These are phyloP conservation scores for Alternaria infectoria DNA, from an alignment of 2,329 filamentous ascomycete genomes.

Conservation along the genomic window DNA sequence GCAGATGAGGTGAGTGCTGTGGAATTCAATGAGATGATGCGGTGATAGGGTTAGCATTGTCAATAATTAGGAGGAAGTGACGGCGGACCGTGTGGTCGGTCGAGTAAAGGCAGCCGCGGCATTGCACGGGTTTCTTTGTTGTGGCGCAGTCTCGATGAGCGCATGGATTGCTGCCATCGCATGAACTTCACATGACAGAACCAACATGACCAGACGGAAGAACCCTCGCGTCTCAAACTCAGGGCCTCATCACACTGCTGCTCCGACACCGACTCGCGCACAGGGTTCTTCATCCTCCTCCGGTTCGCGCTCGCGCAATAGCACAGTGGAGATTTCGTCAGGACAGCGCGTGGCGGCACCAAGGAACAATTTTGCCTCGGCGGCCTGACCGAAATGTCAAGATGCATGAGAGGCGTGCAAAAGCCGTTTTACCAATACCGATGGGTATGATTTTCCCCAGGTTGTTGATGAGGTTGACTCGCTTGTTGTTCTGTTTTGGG, in stretches of 20 bases:
- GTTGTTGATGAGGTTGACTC: conserved; percentile 9
- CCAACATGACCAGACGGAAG: background rate
- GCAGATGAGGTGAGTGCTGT: background rate
- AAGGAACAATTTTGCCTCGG: conserved; percentile 6
- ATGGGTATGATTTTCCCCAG: conserved; percentile 9
- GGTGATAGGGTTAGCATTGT: background rate
- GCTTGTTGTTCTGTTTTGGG: conserved; percentile 5
- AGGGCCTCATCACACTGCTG: background rate
- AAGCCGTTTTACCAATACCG: conserved; percentile 6
- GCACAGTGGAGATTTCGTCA: conserved; percentile 12
- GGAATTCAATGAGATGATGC: background rate
- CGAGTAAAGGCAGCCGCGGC: background rate
- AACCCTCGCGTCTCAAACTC: background rate
- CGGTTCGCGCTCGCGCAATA: conserved; percentile 7
- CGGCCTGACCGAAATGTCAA: conserved; percentile 4
- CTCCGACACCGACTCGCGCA: background rate
- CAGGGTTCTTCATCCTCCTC: conserved; percentile 1
- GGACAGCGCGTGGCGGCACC: conserved; percentile 4
- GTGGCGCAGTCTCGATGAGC: background rate
- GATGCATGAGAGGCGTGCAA: conserved; percentile 3
- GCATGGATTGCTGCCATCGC: background rate
- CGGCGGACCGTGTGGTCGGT: background rate
- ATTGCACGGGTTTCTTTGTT: background rate
- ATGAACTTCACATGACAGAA: background rate
- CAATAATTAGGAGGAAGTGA: background rate